Evolutionary conservation across 352 stramenopile genomes (phyloP), one percentile per base, ranked within the genome.

Genomic region (Globisporangium nodosum): DNA sequence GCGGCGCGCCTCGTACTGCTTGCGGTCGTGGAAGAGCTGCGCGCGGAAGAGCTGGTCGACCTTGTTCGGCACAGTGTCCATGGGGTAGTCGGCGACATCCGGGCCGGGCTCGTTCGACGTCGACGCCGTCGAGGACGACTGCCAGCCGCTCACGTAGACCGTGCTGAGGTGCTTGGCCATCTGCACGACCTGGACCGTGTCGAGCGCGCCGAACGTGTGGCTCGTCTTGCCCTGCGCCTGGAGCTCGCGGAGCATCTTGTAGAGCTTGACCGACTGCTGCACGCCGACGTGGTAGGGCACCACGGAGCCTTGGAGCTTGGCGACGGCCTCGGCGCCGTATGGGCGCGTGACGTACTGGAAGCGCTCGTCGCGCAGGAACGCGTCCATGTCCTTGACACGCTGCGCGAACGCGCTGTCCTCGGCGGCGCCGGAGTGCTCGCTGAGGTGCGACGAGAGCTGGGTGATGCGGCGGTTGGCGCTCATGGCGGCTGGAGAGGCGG

Each of bases 51-150:
- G 85, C 73, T 99, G 96, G 81, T 99, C 96, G 18, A 98, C 94
- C 70, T 98, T 98, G 74, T 97, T 97, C 15, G 95, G 96, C 47
- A 99, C 96, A 39, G 97, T 99, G 84, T 99, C 95, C 84, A 98
- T 98, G 6, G 96, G 96, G 86, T 99, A 99, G 81, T 99, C 96
- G 5, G 96, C 96, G 70, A 99, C 97, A 69, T 99, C 97, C 30
- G 97, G 85, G 46, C 85, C 85, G 4, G 85, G 96, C 70, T 99
- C 96, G 76, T 99, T 99, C 60, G 92, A 98, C 45, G 88, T 97
- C 57, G 87, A 97, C 48, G 90, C 90, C 50, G 90, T 97, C 37
- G 85, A 96, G 54, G 85, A 98, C 70, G 93, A 98, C 71, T 99
- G 97, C 96, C 97, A 99, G 65, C 97, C 97, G 64, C 83, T 97